phyloP scores from a whole-genome alignment of 306 rosid species.

The Castanea sativa region DNA sequence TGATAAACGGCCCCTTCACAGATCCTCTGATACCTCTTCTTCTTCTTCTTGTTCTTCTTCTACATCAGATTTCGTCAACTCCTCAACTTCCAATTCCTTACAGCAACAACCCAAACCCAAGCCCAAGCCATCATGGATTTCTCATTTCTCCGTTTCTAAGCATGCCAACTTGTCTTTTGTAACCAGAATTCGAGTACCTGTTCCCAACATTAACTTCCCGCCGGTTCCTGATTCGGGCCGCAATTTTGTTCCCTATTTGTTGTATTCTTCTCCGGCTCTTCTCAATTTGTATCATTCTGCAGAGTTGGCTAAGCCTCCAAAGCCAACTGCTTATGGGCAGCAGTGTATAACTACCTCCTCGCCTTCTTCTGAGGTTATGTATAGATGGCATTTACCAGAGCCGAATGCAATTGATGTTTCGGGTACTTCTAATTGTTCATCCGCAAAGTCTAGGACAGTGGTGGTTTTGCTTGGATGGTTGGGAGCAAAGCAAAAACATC shows the following conservation, averaged over 20 bases:
- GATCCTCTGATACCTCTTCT: slow-evolving; percentile 18
- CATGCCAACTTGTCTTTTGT: slow-evolving; percentile 55
- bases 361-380: slow-evolving; percentile 58
- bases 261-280: slow-evolving; percentile 40
- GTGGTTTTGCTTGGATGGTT: slow-evolving; percentile 96
- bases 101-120: neutral
- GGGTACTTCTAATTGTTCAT: slow-evolving; percentile 42
- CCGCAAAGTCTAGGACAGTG: slow-evolving; percentile 68
- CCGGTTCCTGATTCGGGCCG: slow-evolving; percentile 37
- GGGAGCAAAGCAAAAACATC: slow-evolving; percentile 96
- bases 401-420: slow-evolving; percentile 39
- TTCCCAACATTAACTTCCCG: slow-evolving; percentile 54
- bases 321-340: slow-evolving; percentile 27
- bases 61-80: slow-evolving; percentile 30
- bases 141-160: slow-evolving; percentile 57
- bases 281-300: slow-evolving; percentile 59
- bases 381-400: slow-evolving; percentile 94
- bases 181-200: slow-evolving; percentile 51
- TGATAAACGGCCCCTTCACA: slow-evolving; percentile 44
- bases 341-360: slow-evolving; percentile 9
- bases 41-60: slow-evolving; percentile 18
- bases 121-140: slow-evolving; percentile 43
- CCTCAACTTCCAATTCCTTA: slow-evolving; percentile 19
- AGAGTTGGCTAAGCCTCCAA: slow-evolving; percentile 39
- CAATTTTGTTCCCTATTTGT: slow-evolving; percentile 28